Evolutionary conservation across 2,329 filamentous ascomycete genomes (phyloP), one percentile per base, ranked within the genome.

Genomic region (Aureobasidium uvarum): DNA sequence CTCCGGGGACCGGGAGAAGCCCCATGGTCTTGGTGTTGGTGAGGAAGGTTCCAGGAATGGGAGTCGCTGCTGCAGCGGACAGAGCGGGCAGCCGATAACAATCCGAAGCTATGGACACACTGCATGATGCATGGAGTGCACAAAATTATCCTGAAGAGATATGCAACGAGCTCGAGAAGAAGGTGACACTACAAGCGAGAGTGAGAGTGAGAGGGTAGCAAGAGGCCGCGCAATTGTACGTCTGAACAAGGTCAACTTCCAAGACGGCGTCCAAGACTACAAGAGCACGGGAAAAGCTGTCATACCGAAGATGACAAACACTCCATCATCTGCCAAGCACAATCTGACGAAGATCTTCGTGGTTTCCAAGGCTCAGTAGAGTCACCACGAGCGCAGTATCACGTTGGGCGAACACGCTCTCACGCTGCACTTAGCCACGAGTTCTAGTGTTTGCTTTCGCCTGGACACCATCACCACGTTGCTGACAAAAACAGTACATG

Each of bases 61-160:
- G 45, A n/a, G n/a, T 45, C 8, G 25, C 23, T 23, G 58, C n/a
- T 51, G 33, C 45, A 41, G 45, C 58, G 58, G 45, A 51, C 20
- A 14, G 28, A 18, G 56, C 56, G 58, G 58, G 58, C 58, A 62
- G 58, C 58, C 58, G 58, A 62, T 39, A 51, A 18, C 45, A 41
- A 16, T 50, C 58, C 45, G 58, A 33, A 51, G 58, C 45, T 51
- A 51, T 23, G 28, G 16, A 7, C 20, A 31, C 25, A 31, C 58
- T 51, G 58, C 58, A 62, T 62, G 39, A 62, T 62, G 33, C 45
- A 62, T 31, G 58, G 7, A n/a, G 43, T 62, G 58, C 58, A 62
- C 33, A 62, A 62, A 20, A 38, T 39, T 41, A 39, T 51, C 43
- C 58, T 36, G 18, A 33, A 18, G 14, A 41, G 11, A 62, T 62